phyloP scores from a whole-genome alignment of 176 grass and related monocot genomes.

The Zea luxurians region DNA sequence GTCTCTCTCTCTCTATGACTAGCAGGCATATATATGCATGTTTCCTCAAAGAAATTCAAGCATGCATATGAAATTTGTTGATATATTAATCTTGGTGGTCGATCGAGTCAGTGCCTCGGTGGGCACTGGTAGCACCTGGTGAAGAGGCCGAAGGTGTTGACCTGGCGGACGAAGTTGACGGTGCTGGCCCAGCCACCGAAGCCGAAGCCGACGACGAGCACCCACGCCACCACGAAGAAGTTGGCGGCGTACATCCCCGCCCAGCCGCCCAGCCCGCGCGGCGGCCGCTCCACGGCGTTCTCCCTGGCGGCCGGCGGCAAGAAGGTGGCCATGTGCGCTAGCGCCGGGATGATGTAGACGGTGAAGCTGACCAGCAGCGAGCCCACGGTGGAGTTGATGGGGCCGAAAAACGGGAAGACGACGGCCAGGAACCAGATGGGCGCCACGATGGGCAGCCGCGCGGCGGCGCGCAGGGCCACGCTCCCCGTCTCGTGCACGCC shows the following conservation, averaged over 20 bases:
- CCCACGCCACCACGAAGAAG: constrained; percentile 82
- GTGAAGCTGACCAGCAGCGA: constrained; percentile 98
- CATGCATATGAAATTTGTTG: not conserved
- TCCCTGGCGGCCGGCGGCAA: constrained; percentile 69
- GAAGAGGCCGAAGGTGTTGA: constrained; percentile 88
- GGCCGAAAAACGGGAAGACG: constrained; percentile 94
- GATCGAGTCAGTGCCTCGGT: constrained; percentile 48
- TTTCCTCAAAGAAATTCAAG: not conserved
- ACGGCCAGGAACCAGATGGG: constrained; percentile 97
- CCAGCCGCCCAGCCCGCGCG: constrained; percentile 62
- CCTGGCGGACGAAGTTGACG: constrained; percentile 72
- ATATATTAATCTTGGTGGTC: not conserved
- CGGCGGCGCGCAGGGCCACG: constrained; percentile 19
- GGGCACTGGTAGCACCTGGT: constrained; percentile 98
- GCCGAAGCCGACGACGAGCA: constrained; percentile 86
- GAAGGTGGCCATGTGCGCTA: constrained; percentile 84
- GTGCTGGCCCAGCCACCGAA: constrained; percentile 97
- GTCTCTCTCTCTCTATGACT: not conserved
- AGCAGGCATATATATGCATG: not conserved
- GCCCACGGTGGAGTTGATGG: constrained; percentile 91
- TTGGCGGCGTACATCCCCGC: constrained; percentile 59
- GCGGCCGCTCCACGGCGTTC: constrained; percentile 91
- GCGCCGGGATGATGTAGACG: constrained; percentile 86
- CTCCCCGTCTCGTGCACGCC: constrained; percentile 47
- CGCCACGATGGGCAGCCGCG: constrained; percentile 61